Percentiles rank a stretch among this genome's conserved stretches.
Conservation (phyloP, 1,284 basidiomycete species). For the Naganishia sp. region DNA sequence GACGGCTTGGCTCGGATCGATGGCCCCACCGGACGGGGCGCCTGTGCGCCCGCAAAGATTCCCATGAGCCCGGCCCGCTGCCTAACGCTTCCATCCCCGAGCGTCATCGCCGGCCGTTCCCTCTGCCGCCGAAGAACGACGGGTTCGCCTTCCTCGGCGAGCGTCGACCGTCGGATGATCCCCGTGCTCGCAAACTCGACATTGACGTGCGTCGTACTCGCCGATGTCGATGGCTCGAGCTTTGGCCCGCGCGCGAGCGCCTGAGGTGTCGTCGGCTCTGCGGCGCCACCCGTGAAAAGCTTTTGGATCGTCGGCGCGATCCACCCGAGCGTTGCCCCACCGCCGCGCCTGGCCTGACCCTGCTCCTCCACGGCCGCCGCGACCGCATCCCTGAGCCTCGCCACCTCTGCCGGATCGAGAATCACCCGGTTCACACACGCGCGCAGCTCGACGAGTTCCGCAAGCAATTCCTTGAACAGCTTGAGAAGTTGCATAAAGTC, state of each 20-base stretch:
- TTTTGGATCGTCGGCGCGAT: conserved; percentile 62
- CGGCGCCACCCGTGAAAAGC: conserved; percentile 43
- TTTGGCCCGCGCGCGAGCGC: conserved; percentile 58
- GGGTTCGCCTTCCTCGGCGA: conserved; percentile 55
- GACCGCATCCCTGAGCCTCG: conserved; percentile 60
- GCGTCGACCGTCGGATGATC: conserved; percentile 65
- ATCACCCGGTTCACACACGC: conserved; percentile 85
- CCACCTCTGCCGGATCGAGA: conserved; percentile 73
- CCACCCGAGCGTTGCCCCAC: conserved; percentile 60
- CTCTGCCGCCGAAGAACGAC: conserved; percentile 5
- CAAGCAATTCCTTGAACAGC: conserved; percentile 79
- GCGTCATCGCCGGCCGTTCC: conserved; percentile 17
- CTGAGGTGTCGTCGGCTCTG: conserved; percentile 27
- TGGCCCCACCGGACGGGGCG: conserved; percentile 15
- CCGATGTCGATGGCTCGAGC: conserved; percentile 73
- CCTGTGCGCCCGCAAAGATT: conserved; percentile 76
- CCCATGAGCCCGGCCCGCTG: conserved; percentile 54
- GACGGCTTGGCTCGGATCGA: conserved; percentile 42
- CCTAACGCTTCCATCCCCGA: conserved; percentile 24
- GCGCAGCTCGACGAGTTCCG: conserved; percentile 78
- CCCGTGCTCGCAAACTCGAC: conserved; percentile 85
- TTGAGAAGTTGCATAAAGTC: conserved; percentile 84
- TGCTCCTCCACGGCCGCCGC: conserved; percentile 58
- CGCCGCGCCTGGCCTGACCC: conserved; percentile 43
- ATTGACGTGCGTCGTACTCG: conserved; percentile 83